Evolutionary conservation across 768 basidiomycete species (phyloP).

Genomic region (Megacollybia marginata): DNA sequence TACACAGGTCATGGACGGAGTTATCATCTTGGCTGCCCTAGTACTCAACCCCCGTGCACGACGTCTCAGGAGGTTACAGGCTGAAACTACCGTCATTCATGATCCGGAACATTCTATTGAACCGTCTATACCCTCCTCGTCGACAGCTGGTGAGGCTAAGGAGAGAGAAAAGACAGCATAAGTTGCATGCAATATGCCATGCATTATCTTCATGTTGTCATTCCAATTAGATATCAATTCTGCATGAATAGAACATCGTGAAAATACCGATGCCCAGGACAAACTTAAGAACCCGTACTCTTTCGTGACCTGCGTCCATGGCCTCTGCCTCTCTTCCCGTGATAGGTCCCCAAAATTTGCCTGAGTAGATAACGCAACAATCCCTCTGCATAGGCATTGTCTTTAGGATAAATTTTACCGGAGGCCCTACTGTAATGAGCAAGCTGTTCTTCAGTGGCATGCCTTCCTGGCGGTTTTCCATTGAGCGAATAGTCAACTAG

Average conservation of each 20-base stretch:
- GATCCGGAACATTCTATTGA: too few relatives aligned
- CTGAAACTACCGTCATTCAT: background rate
- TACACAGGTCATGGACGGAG: conserved; percentile 34
- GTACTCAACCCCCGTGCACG: conserved; percentile 41
- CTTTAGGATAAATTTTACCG: conserved; percentile 24
- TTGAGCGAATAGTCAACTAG: conserved; percentile 18
- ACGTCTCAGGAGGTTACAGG: conserved; percentile 5
- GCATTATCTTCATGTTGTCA: too few relatives aligned
- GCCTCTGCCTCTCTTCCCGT: background rate
- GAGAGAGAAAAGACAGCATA: too few relatives aligned
- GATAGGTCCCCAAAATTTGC: conserved; percentile 11
- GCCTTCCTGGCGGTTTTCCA: conserved; percentile 8
- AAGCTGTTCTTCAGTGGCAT: conserved; percentile 18
- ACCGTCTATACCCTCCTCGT: too few relatives aligned
- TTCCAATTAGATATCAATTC: too few relatives aligned
- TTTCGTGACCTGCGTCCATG: background rate
- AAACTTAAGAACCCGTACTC: background rate
- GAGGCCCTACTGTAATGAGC: conserved; percentile 20
- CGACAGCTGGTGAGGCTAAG: too few relatives aligned
- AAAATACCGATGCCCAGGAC: too few relatives aligned
- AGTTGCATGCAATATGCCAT: too few relatives aligned
- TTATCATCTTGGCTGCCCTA: conserved; percentile 38
- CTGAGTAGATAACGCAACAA: conserved; percentile 24
- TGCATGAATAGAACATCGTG: too few relatives aligned
- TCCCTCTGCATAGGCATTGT: conserved; percentile 21